These are phyloP conservation scores for Starmera pachycereana DNA, from an alignment of 805 yeast species.

Conservation along the genomic window DNA sequence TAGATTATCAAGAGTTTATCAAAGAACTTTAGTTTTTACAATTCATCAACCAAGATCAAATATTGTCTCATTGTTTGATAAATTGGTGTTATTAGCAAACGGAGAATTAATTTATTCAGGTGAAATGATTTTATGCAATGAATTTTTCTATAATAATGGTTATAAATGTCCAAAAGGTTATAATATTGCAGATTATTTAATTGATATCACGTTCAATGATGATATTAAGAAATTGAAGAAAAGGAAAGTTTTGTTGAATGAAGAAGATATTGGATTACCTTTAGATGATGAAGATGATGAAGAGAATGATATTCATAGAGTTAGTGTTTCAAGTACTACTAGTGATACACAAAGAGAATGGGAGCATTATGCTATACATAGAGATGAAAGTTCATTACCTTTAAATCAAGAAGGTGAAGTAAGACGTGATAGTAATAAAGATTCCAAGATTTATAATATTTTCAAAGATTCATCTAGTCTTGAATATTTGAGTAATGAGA, in stretches of 20 bases:
- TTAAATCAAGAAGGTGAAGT: conserved; percentile 5
- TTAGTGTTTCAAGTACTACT: conserved; percentile 18
- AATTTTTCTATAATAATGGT: conserved; percentile 67
- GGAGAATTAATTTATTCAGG: conserved; percentile 89
- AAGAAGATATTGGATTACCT: conserved; percentile 15
- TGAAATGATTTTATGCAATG: conserved; percentile 60
- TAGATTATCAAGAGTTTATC: conserved; percentile 65
- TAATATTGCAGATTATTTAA: conserved; percentile 87
- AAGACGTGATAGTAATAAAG: conserved; percentile 3
- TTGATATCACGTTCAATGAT: conserved; percentile 75
- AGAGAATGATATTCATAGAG: conserved; percentile 22
- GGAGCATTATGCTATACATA: conserved; percentile 76
- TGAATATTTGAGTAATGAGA: conserved; percentile 21
- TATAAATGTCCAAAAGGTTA: conserved; percentile 81
- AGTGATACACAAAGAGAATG: conserved; percentile 67
- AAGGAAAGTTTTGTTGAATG: conserved; percentile 3
- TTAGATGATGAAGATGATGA: conserved; percentile 20
- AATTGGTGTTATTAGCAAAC: conserved; percentile 66
- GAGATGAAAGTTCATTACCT: conserved; percentile 43
- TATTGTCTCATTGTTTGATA: conserved; percentile 85
- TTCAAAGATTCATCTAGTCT: conserved; percentile 23
- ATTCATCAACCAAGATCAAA: conserved; percentile 97
- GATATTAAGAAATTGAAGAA: conserved; percentile 1
- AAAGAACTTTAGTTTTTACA: conserved; percentile 83
- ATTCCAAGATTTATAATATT: conserved; percentile 13